Evolutionary conservation across 441 rosid species (phyloP).

Genomic region (Sinapis alba): DNA sequence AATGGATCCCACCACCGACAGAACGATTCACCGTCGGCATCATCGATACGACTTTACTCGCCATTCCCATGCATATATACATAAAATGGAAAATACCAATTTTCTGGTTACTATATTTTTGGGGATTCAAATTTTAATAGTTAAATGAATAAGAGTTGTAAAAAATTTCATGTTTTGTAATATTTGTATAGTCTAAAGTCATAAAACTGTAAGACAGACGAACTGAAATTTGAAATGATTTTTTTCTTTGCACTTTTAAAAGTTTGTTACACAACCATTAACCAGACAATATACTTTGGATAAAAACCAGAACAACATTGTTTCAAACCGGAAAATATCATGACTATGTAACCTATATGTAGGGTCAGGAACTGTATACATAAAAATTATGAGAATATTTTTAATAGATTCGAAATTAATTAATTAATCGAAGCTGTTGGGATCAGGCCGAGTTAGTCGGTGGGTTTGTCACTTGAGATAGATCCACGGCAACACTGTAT

Average conservation of each 20-base stretch:
- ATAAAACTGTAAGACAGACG: too few species aligned
- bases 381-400: neutral
- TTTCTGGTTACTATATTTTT: neutral
- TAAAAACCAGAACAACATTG: neutral
- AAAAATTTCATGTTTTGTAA: neutral
- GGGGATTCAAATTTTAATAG: neutral
- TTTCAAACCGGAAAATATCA: neutral
- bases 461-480: conserved; percentile 33
- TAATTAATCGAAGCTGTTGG: conserved; percentile 8
- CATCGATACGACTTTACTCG: neutral
- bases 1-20: conserved; percentile 41
- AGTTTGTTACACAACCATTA: neutral
- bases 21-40: conserved; percentile 22
- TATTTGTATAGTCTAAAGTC: neutral
- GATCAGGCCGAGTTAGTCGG: conserved; percentile 31
- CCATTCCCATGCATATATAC: conserved; percentile 1
- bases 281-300: neutral
- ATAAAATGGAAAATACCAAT: neutral
- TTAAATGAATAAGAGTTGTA: neutral
- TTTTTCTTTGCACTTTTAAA: neutral
- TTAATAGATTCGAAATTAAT: neutral
- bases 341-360: neutral
- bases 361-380: neutral
- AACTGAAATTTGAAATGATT: neutral
- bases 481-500: conserved; percentile 15